Conservation (phyloP, 2,329 filamentous ascomycete genomes). For the Monilinia laxa region DNA sequence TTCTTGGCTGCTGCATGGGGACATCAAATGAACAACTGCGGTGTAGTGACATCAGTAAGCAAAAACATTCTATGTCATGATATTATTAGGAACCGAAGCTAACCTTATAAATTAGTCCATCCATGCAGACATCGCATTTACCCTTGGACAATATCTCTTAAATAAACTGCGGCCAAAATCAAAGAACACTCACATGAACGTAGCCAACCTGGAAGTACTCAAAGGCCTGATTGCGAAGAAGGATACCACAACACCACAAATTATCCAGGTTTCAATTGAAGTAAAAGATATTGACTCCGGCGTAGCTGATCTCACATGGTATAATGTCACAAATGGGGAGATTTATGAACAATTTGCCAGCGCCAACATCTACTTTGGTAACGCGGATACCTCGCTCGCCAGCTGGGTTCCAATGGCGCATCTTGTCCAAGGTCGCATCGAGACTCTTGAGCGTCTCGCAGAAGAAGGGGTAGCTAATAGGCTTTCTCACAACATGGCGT, state of each 20-base stretch:
- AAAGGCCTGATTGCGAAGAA: conserved; percentile 40
- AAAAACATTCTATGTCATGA: not conserved
- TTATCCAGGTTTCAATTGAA: not conserved
- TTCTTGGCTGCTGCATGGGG: no score
- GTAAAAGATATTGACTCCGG: conserved; percentile 1
- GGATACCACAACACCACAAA: conserved; percentile 10
- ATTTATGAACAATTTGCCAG: no score
- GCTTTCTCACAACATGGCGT: no score
- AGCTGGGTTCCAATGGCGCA: no score
- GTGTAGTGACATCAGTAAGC: conserved; percentile 21
- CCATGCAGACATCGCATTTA: conserved; percentile 60
- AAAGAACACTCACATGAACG: conserved; percentile 36
- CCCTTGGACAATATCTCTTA: conserved; percentile 55
- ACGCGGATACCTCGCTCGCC: no score
- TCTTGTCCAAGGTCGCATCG: no score
- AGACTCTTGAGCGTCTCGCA: no score
- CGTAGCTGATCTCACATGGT: not conserved
- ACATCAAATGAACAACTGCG: conserved; percentile 16
- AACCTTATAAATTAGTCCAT: conserved; percentile 41
- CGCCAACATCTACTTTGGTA: no score
- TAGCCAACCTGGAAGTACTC: conserved; percentile 43
- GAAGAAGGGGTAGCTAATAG: no score
- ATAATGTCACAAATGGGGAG: no score
- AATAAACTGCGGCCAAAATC: conserved; percentile 46
- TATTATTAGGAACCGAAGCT: conserved; percentile 24